phyloP scores from a whole-genome alignment of 805 yeast genomes.

The Starmera dryadoides region DNA sequence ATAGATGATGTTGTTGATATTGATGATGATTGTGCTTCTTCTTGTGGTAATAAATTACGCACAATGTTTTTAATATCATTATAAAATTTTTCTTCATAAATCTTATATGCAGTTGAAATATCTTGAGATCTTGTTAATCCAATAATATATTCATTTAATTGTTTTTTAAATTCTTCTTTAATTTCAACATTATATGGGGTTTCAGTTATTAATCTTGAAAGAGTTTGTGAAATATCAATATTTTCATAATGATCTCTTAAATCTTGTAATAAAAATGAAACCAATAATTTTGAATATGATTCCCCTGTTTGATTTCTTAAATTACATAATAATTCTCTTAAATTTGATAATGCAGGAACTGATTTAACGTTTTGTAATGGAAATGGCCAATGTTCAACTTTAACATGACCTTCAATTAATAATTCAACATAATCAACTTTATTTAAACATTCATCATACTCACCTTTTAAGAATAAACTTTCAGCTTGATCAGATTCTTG shows the following conservation, averaged over 20 bases:
- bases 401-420: constrained; percentile 47
- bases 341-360: constrained; percentile 23
- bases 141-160: constrained; percentile 39
- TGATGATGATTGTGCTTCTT: constrained; percentile 17
- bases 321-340: constrained; percentile 45
- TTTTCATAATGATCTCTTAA: constrained; percentile 48
- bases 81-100: constrained; percentile 62
- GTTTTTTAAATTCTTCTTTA: constrained; percentile 30
- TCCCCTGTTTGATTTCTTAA: constrained; percentile 63
- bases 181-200: constrained; percentile 33
- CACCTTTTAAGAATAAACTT: constrained; percentile 32
- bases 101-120: constrained; percentile 50
- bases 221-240: constrained; percentile 39
- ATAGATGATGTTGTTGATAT: constrained; percentile 6
- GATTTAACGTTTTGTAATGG: constrained; percentile 22
- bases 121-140: constrained; percentile 59
- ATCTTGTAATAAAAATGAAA: constrained; percentile 50
- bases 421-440: constrained; percentile 49
- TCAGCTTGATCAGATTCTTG: constrained; percentile 45
- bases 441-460: constrained; percentile 49
- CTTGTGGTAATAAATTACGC: constrained; percentile 54
- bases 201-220: constrained; percentile 33
- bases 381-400: constrained; percentile 34
- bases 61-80: constrained; percentile 70
- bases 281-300: constrained; percentile 54